A percentile compares a stretch with the other conserved stretches of the same genome.
Evolutionary conservation across 495 filamentous ascomycete species (phyloP).

Genomic region (Penicillium canescens): DNA sequence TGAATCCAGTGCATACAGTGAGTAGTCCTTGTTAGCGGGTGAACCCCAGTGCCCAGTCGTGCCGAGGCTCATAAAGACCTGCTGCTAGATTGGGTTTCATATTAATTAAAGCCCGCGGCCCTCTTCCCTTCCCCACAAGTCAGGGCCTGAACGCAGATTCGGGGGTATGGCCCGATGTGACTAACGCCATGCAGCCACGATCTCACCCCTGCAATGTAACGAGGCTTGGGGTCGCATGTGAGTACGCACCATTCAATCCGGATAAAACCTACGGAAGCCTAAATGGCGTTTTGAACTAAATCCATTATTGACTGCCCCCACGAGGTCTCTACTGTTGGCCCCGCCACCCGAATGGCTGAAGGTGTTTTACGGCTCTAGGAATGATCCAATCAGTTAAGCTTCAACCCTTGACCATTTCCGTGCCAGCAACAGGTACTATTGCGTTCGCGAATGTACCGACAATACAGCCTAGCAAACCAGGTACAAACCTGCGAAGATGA

Average conservation of each 20-base stretch:
- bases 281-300: neutral
- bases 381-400: constrained; percentile 1
- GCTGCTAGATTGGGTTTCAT: neutral
- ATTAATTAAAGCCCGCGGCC: neutral
- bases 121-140: neutral
- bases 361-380: neutral
- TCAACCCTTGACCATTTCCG: neutral
- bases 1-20: neutral
- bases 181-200: no score
- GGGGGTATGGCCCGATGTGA: neutral
- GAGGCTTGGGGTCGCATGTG: neutral
- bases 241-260: neutral
- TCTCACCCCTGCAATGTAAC: neutral
- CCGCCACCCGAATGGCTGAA: neutral
- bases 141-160: neutral
- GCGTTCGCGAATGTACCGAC: no score
- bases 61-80: neutral
- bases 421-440: no score
- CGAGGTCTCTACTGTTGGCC: neutral
- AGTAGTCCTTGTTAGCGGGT: neutral
- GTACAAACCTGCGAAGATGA: no score
- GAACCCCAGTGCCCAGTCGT: neutral
- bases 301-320: neutral
- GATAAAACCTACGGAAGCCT: neutral
- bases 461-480: no score